Conservation (phyloP, 2,329 filamentous ascomycete species). For the Exophiala oligosperma region DNA sequence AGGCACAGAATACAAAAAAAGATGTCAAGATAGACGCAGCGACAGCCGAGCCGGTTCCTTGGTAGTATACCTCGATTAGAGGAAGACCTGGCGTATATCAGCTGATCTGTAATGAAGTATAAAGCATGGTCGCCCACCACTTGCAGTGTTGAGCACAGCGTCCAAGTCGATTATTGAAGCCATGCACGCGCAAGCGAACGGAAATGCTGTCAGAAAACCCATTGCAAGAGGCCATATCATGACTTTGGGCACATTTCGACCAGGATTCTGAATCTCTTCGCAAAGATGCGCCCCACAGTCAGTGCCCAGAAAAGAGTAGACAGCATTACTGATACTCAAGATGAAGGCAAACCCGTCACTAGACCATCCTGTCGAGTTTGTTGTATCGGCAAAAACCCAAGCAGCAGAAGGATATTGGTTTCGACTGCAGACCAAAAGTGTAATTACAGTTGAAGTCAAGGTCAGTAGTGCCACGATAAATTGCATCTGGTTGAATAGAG, state of each 20-base stretch:
- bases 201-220: slow-evolving; percentile 38
- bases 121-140: no score
- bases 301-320: slow-evolving; percentile 31
- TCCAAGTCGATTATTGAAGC: no score
- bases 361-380: slow-evolving; percentile 46
- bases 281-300: slow-evolving; percentile 23
- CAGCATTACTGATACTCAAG: slow-evolving; percentile 37
- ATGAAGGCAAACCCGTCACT: slow-evolving; percentile 46
- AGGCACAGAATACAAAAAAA: no score
- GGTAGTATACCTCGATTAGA: slow-evolving; percentile 51
- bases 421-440: slow-evolving; percentile 13
- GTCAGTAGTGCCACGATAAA: background rate
- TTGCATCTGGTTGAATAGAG: slow-evolving; percentile 13
- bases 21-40: no score
- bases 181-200: no score
- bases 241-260: slow-evolving; percentile 35
- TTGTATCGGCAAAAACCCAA: slow-evolving; percentile 45
- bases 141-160: no score
- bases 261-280: slow-evolving; percentile 41
- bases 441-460: slow-evolving; percentile 26
- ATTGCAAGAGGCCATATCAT: slow-evolving; percentile 41
- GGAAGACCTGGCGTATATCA: slow-evolving; percentile 48
- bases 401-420: slow-evolving; percentile 32
- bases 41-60: slow-evolving; percentile 48
- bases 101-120: slow-evolving; percentile 30